Evolutionary conservation across 2,329 filamentous ascomycete species (phyloP), one percentile per base, ranked within the genome.

Genomic region (Nannizziopsis barbatae): DNA sequence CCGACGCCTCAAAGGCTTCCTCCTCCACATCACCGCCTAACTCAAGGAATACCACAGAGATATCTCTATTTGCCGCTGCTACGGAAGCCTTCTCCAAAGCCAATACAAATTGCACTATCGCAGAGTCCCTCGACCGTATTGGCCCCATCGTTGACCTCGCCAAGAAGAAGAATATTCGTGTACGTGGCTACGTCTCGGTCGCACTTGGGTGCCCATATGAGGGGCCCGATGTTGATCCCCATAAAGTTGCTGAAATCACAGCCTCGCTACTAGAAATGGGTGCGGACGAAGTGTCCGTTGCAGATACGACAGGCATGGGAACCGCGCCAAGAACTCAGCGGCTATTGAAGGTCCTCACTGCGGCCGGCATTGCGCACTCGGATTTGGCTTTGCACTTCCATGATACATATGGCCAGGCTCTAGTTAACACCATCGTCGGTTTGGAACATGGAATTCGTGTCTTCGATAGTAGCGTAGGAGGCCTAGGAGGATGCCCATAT

Each of bases 241-340:
- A 75, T 55, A 74, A 72, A 48, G 79, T 83, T 2, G 79, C 79
- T 2, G 75, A 79, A 22, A 70, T 83, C 18, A 78, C 79, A 0
- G 73, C 76, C 0, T 73, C 69, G 5, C 64, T 83, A 35, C 67
- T 83, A 12, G 78, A 81, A 53, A 79, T 82, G 75, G 79, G 79
- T 14, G 79, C 77, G 5, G 75, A 80, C 54, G 77, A 82, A 58
- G 79, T 83, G 33, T 78, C 75, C 1, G 76, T 83, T 1, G 79
- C 77, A 1, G 79, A 83, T 54, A 83, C 79, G 1, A 83, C 79
- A 0, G 79, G 79, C 39, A 82, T 81, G 79, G 79, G 79, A 12
- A 83, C 79, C 1, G 77, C 76, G 8, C 77, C 77, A 1, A 72
- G 75, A 45, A 82, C 79, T 0, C 62, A 71, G 50, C 73, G 76